Conservation (phyloP, 2,329 filamentous ascomycete genomes). For the Exophiala alcalophila region DNA sequence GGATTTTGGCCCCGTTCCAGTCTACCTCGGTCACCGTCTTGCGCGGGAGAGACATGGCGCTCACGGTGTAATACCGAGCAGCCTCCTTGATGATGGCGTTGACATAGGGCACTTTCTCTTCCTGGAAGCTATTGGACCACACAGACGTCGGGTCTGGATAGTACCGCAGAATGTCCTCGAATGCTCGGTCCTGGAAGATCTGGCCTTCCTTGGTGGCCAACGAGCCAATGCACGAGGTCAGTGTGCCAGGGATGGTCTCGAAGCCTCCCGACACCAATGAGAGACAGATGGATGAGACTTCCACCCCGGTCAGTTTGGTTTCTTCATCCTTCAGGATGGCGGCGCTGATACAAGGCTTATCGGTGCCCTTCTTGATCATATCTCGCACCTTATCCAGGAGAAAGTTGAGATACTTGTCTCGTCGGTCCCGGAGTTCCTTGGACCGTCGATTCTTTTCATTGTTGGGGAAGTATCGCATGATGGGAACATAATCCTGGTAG, state of each 20-base stretch:
- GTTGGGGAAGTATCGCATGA: conserved; percentile 59
- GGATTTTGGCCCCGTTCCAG: conserved; percentile 64
- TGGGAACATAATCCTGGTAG: conserved; percentile 73
- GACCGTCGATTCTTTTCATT: conserved; percentile 53
- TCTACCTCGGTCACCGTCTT: conserved; percentile 65
- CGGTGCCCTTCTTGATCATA: conserved; percentile 56
- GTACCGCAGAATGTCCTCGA: conserved; percentile 62
- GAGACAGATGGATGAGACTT: conserved; percentile 71
- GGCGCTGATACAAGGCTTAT: conserved; percentile 62
- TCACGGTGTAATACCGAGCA: conserved; percentile 70
- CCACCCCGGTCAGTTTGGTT: conserved; percentile 62
- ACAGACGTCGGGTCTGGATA: conserved; percentile 63
- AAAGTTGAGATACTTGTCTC: conserved; percentile 61
- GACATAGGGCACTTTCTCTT: conserved; percentile 70
- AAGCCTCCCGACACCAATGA: conserved; percentile 74
- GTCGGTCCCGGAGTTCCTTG: conserved; percentile 58
- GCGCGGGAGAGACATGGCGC: conserved; percentile 68
- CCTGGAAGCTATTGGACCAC: conserved; percentile 63
- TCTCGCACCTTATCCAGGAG: conserved; percentile 56
- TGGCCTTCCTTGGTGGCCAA: conserved; percentile 62
- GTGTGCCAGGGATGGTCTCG: conserved; percentile 70
- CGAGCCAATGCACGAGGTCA: conserved; percentile 70
- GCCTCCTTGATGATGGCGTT: conserved; percentile 73
- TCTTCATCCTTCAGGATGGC: conserved; percentile 65
- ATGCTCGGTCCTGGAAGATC: conserved; percentile 63